Conservation (phyloP, 768 basidiomycete species). For the Lentinula guzmanii region DNA sequence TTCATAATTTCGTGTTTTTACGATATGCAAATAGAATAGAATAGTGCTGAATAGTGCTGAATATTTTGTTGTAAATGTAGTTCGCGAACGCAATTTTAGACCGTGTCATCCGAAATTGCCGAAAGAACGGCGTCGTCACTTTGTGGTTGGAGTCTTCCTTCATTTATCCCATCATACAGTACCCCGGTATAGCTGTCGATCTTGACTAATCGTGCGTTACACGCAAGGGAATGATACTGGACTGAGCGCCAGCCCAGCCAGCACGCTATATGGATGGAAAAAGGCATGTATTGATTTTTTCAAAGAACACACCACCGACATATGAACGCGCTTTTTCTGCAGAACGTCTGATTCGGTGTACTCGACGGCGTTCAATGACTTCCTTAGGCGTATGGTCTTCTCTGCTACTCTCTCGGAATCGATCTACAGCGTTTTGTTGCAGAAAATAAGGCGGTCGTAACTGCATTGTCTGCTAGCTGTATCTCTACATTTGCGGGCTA, state of each 20-base stretch:
- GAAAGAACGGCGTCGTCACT: neutral
- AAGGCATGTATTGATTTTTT: slow-evolving; percentile 33
- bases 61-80: neutral
- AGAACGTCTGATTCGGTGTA: slow-evolving; percentile 60
- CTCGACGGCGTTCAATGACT: slow-evolving; percentile 54
- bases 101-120: neutral
- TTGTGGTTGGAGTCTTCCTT: neutral
- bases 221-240: slow-evolving; percentile 72
- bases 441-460: slow-evolving; percentile 87
- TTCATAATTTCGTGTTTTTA: neutral
- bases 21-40: neutral
- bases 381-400: slow-evolving; percentile 52
- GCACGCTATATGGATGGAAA: slow-evolving; percentile 76
- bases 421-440: slow-evolving; percentile 11
- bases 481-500: slow-evolving; percentile 92
- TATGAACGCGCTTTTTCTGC: slow-evolving; percentile 18
- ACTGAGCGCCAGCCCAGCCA: slow-evolving; percentile 58
- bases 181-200: slow-evolving; percentile 3
- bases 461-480: slow-evolving; percentile 87
- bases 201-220: slow-evolving; percentile 19
- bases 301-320: neutral
- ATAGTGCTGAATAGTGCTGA: neutral
- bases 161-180: slow-evolving; percentile 8
- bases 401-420: neutral
- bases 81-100: too few species aligned